Evolutionary conservation across 2,329 filamentous ascomycete genomes (phyloP).

Genomic region (Aspergillus ustus): DNA sequence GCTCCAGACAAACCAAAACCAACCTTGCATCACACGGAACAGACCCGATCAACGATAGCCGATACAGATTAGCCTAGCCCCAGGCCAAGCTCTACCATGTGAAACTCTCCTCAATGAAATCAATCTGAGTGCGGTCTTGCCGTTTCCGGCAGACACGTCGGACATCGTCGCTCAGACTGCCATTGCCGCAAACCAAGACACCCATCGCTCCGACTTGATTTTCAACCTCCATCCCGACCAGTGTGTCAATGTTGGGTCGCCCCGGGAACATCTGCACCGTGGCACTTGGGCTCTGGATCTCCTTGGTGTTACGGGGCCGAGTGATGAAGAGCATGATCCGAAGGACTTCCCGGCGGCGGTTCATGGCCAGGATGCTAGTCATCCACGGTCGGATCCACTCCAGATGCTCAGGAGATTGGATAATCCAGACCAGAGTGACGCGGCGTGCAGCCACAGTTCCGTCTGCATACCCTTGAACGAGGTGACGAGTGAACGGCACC

Average conservation of each 20-base stretch:
- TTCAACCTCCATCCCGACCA: slow-evolving; percentile 81
- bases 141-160: slow-evolving; percentile 69
- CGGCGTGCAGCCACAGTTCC: slow-evolving; percentile 79
- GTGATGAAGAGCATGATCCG: slow-evolving; percentile 91
- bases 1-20: not conserved
- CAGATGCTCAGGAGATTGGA: slow-evolving; percentile 84
- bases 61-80: not conserved
- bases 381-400: slow-evolving; percentile 94
- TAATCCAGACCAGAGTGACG: slow-evolving; percentile 87
- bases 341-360: slow-evolving; percentile 78
- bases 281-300: slow-evolving; percentile 74
- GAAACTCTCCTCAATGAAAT: slow-evolving; percentile 80
- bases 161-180: slow-evolving; percentile 76
- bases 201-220: slow-evolving; percentile 86
- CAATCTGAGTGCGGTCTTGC: slow-evolving; percentile 65
- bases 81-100: slow-evolving; percentile 42
- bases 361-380: slow-evolving; percentile 76
- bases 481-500: slow-evolving; percentile 80
- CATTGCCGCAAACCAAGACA: slow-evolving; percentile 79
- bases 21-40: not conserved
- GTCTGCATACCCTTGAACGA: slow-evolving; percentile 70
- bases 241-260: slow-evolving; percentile 76
- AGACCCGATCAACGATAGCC: not conserved
- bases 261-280: slow-evolving; percentile 93
- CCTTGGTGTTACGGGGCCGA: slow-evolving; percentile 78